Evolutionary conservation across 345 rosid genomes (phyloP).

Genomic region (Corchorus capsularis): DNA sequence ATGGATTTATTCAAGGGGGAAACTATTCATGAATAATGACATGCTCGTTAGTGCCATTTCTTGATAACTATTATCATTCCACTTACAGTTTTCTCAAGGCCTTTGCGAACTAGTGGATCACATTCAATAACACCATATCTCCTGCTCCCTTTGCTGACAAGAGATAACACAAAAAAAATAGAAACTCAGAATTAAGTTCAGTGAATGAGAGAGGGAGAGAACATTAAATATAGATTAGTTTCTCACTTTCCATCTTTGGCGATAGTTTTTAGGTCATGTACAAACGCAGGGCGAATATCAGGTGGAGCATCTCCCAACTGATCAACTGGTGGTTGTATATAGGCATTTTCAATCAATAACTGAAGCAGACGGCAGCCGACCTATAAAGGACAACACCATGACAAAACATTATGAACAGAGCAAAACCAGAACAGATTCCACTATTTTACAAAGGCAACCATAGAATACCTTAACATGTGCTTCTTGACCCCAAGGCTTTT

Average conservation of each 20-base stretch:
- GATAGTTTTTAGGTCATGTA: slow-evolving; percentile 60
- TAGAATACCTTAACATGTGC: slow-evolving; percentile 77
- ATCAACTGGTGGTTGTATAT: slow-evolving; percentile 83
- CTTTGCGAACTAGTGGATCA: slow-evolving; percentile 73
- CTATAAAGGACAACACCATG: slow-evolving; percentile 47
- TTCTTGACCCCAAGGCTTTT: slow-evolving; percentile 92
- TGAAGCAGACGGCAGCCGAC: slow-evolving; percentile 90
- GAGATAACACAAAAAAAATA: slow-evolving; percentile 18
- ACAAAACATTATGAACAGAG: slow-evolving; percentile 19
- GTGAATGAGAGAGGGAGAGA: slow-evolving; percentile 21
- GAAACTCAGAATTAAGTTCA: neutral
- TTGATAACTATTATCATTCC: neutral
- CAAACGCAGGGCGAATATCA: slow-evolving; percentile 92
- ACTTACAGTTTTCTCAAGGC: slow-evolving; percentile 93
- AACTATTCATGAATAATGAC: neutral
- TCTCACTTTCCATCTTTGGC: slow-evolving; percentile 67
- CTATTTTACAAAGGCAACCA: slow-evolving; percentile 17
- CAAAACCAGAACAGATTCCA: neutral
- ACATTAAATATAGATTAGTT: slow-evolving; percentile 21
- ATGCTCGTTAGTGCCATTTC: neutral
- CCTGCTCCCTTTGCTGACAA: slow-evolving; percentile 68
- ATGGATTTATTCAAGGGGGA: slow-evolving; percentile 17
- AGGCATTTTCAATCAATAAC: slow-evolving; percentile 78
- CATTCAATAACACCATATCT: slow-evolving; percentile 96
- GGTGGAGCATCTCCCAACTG: slow-evolving; percentile 76